Percentiles rank a stretch among this genome's conserved stretches.
Evolutionary conservation across 257 asterid genomes (phyloP).

Genomic region (Salvia rosmarinus): DNA sequence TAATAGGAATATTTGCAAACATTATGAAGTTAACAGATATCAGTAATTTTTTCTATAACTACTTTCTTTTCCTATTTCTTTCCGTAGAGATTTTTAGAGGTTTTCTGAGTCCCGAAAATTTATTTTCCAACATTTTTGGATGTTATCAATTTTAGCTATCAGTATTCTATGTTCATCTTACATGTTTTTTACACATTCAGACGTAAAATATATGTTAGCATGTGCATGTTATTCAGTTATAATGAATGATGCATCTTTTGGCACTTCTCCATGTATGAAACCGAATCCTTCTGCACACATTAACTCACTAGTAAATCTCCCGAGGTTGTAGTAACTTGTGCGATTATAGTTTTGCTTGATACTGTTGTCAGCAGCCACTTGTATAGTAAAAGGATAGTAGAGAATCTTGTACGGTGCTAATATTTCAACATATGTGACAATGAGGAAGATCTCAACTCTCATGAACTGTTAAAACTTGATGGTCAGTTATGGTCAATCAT

Average conservation of each 20-base stretch:
- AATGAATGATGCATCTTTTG: slow-evolving; percentile 20
- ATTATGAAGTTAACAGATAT: slow-evolving; percentile 13
- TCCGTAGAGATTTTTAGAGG: slow-evolving; percentile 1
- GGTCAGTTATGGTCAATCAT: slow-evolving; percentile 22
- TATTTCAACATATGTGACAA: slow-evolving; percentile 34
- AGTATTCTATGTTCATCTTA: slow-evolving; percentile 16
- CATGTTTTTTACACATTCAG: slow-evolving; percentile 16
- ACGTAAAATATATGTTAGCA: slow-evolving; percentile 26
- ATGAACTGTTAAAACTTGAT: slow-evolving; percentile 36
- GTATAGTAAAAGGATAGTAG: not conserved
- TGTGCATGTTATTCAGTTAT: slow-evolving; percentile 29
- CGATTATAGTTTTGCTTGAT: not conserved
- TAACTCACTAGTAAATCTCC: slow-evolving; percentile 7
- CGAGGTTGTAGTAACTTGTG: slow-evolving; percentile 14
- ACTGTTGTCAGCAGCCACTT: slow-evolving; percentile 15
- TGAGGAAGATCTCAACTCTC: slow-evolving; percentile 36
- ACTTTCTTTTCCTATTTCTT: not conserved
- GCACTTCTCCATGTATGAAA: slow-evolving; percentile 19
- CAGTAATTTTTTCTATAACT: not conserved
- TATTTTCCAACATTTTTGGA: slow-evolving; percentile 7
- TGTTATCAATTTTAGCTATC: slow-evolving; percentile 13
- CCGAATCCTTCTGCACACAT: not conserved
- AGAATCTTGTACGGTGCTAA: slow-evolving; percentile 26
- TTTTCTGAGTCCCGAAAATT: slow-evolving; percentile 6
- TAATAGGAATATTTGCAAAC: not conserved